phyloP scores from a whole-genome alignment of 2,329 filamentous ascomycete genomes.

The Drechslera avenae region DNA sequence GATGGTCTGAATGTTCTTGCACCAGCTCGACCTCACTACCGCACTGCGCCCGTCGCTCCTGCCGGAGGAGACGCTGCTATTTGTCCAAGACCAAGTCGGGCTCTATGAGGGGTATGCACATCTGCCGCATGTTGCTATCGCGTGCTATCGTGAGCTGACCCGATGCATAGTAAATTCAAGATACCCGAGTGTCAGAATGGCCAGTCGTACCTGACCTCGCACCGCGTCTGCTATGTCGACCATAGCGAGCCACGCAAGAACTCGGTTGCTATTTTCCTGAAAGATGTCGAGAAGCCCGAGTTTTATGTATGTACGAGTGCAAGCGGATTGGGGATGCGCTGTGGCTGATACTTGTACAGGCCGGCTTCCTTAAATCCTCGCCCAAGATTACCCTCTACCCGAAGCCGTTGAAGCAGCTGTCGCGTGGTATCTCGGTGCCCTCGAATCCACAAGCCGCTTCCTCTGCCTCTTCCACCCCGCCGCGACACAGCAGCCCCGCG shows the following conservation, averaged over 20 bases:
- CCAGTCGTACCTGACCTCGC: slow-evolving; percentile 94
- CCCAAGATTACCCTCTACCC: slow-evolving; percentile 88
- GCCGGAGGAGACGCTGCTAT: slow-evolving; percentile 91
- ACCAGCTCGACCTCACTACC: slow-evolving; percentile 93
- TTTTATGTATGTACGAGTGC: slow-evolving; percentile 55
- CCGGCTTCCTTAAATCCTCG: slow-evolving; percentile 92
- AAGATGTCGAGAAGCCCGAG: slow-evolving; percentile 87
- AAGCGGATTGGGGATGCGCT: background rate
- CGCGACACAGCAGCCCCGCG: slow-evolving; percentile 47
- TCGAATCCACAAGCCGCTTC: slow-evolving; percentile 45
- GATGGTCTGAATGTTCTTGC: slow-evolving; percentile 86
- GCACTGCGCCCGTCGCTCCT: slow-evolving; percentile 90
- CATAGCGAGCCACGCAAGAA: slow-evolving; percentile 81
- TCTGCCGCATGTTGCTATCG: slow-evolving; percentile 6
- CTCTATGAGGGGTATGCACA: slow-evolving; percentile 88
- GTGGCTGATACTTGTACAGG: slow-evolving; percentile 55
- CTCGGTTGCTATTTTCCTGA: slow-evolving; percentile 84
- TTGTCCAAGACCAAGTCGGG: slow-evolving; percentile 96
- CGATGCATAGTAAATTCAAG: slow-evolving; percentile 78
- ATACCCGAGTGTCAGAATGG: slow-evolving; percentile 93
- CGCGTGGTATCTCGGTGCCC: slow-evolving; percentile 56
- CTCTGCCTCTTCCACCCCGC: slow-evolving; percentile 36
- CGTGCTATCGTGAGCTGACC: slow-evolving; percentile 16
- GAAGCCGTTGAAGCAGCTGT: slow-evolving; percentile 73
- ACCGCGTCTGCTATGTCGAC: slow-evolving; percentile 94